Evolutionary conservation across 495 filamentous ascomycete genomes (phyloP).

Genomic region (Jackrogersella multiformis): DNA sequence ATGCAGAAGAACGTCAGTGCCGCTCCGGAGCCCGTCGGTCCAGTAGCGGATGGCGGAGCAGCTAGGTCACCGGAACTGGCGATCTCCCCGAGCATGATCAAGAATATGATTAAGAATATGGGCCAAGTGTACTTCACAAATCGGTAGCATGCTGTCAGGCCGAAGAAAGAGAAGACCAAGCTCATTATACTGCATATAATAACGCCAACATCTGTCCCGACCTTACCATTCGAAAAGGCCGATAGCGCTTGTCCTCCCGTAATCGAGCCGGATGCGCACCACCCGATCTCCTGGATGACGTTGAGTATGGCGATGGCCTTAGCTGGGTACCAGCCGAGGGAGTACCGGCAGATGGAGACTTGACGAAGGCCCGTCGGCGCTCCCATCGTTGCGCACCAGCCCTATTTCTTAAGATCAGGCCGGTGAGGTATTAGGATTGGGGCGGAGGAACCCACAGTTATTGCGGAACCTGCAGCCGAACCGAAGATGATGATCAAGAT

Average conservation of each 20-base stretch:
- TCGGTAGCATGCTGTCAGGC: conserved; percentile 55
- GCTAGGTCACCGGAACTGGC: conserved; percentile 58
- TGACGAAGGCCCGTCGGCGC: conserved; percentile 62
- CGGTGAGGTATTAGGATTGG: not conserved
- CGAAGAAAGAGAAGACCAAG: conserved; percentile 57
- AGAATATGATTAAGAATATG: conserved; percentile 64
- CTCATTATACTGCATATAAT: conserved; percentile 56
- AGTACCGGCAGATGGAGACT: conserved; percentile 63
- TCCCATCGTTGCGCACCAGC: conserved; percentile 61
- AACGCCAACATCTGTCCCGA: conserved; percentile 59
- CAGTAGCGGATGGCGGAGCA: conserved; percentile 48
- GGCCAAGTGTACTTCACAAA: conserved; percentile 58
- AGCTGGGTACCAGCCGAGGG: conserved; percentile 64
- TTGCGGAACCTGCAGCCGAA: conserved; percentile 54
- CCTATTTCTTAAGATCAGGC: conserved; percentile 8
- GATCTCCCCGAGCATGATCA: conserved; percentile 65
- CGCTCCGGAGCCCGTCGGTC: conserved; percentile 54
- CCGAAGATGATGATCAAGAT: conserved; percentile 62
- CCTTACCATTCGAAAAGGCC: conserved; percentile 57
- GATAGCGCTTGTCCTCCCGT: conserved; percentile 61
- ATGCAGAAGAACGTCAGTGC: conserved; percentile 64
- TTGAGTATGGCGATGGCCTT: conserved; percentile 62
- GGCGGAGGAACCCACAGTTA: conserved; percentile 55
- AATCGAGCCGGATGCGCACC: conserved; percentile 57
- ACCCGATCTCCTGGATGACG: conserved; percentile 60